These are phyloP conservation scores for Porphyrellus cyaneotinctus DNA, from an alignment of 768 basidiomycete genomes.

Conservation along the genomic window DNA sequence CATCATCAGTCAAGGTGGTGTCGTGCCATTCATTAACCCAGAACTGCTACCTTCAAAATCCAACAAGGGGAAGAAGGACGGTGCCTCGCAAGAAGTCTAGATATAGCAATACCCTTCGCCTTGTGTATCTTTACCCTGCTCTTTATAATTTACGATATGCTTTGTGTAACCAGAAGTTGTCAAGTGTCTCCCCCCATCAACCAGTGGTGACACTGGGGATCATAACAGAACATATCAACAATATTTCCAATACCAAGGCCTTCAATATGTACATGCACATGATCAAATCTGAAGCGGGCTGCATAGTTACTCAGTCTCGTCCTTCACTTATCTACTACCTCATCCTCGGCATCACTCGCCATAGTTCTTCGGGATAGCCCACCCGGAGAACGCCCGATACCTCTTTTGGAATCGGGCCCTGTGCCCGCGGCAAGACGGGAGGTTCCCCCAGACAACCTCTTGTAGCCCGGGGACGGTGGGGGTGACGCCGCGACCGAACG, in stretches of 20 bases:
- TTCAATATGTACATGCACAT: neutral
- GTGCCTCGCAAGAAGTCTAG: slow-evolving; percentile 48
- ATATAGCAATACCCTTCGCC: slow-evolving; percentile 7
- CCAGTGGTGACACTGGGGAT: too few relatives aligned
- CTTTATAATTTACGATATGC: slow-evolving; percentile 30
- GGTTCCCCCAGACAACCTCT: slow-evolving; percentile 42
- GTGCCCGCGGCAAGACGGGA: slow-evolving; percentile 13
- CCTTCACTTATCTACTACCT: slow-evolving; percentile 42
- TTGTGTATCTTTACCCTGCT: slow-evolving; percentile 24
- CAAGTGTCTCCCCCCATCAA: too few relatives aligned
- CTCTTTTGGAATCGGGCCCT: slow-evolving; percentile 29
- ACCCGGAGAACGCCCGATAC: slow-evolving; percentile 43
- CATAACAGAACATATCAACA: too few relatives aligned
- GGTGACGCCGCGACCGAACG: slow-evolving; percentile 38
- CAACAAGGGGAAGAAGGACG: slow-evolving; percentile 46
- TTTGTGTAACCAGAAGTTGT: slow-evolving; percentile 17
- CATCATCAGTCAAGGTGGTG: slow-evolving; percentile 76
- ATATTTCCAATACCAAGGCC: too few relatives aligned
- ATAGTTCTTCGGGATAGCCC: slow-evolving; percentile 70
- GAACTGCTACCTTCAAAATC: slow-evolving; percentile 44
- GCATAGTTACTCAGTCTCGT: neutral
- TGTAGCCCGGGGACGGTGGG: slow-evolving; percentile 38
- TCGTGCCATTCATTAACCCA: slow-evolving; percentile 60
- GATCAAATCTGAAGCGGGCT: neutral
- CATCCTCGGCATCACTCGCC: slow-evolving; percentile 82